Percentiles rank a stretch among this genome's conserved stretches.
Evolutionary conservation across 2,329 filamentous ascomycete genomes (phyloP).

Genomic region (Spiromastix sp.): DNA sequence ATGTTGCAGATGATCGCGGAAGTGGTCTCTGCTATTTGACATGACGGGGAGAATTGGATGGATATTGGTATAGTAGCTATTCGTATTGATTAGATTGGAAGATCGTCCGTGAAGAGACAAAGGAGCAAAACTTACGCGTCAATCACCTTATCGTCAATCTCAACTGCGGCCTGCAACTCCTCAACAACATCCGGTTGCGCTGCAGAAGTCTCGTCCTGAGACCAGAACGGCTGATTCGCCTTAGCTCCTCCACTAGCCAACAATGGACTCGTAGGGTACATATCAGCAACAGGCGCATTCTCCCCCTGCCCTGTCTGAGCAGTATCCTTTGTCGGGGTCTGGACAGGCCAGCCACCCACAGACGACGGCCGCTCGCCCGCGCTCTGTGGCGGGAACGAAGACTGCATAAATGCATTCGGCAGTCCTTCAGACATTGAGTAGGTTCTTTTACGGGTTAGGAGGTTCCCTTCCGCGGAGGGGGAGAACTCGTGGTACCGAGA

Average conservation of each 20-base stretch:
- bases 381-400: slow-evolving; percentile 20
- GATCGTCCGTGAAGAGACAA: background rate
- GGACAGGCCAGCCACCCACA: slow-evolving; percentile 19
- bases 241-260: slow-evolving; percentile 29
- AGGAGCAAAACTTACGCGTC: slow-evolving; percentile 24
- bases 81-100: background rate
- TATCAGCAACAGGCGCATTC: slow-evolving; percentile 8
- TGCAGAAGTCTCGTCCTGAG: slow-evolving; percentile 10
- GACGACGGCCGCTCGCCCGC: slow-evolving; percentile 12
- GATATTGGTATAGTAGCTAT: slow-evolving; percentile 32
- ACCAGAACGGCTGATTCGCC: slow-evolving; percentile 30
- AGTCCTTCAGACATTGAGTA: slow-evolving; percentile 41
- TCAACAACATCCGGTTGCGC: slow-evolving; percentile 20
- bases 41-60: slow-evolving; percentile 31
- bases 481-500: slow-evolving; percentile 44
- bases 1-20: slow-evolving; percentile 27
- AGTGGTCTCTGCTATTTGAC: slow-evolving; percentile 29
- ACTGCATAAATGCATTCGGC: slow-evolving; percentile 31
- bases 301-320: slow-evolving; percentile 9
- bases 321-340: slow-evolving; percentile 17
- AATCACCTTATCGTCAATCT: slow-evolving; percentile 29
- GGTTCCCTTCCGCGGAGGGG: slow-evolving; percentile 36
- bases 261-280: slow-evolving; percentile 20
- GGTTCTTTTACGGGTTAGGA: slow-evolving; percentile 36
- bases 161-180: slow-evolving; percentile 25